phyloP scores from a whole-genome alignment of 1,284 basidiomycete genomes.

The Fomes fomentarius region DNA sequence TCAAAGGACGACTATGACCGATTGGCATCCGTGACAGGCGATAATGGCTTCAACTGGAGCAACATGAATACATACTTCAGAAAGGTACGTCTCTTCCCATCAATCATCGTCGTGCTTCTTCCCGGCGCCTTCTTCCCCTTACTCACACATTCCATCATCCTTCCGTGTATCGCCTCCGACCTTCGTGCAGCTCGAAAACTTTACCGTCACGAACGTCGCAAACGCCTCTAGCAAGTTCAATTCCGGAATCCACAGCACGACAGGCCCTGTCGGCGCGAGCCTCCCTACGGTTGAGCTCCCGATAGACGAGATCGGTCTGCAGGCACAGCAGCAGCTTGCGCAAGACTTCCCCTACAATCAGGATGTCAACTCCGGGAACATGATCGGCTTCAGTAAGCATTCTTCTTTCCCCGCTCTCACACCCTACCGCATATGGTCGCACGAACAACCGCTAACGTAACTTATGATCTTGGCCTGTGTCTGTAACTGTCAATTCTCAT shows the following conservation, averaged over 20 bases:
- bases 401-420: not conserved
- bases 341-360: slow-evolving; percentile 41
- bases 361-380: slow-evolving; percentile 42
- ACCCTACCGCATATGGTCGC: too few relatives aligned
- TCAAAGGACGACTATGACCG: slow-evolving; percentile 38
- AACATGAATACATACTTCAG: slow-evolving; percentile 25
- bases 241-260: slow-evolving; percentile 14
- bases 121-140: too few relatives aligned
- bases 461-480: too few relatives aligned
- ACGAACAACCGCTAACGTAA: too few relatives aligned
- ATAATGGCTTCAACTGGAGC: slow-evolving; percentile 36
- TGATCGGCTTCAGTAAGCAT: slow-evolving; percentile 40
- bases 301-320: slow-evolving; percentile 37
- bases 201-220: slow-evolving; percentile 12
- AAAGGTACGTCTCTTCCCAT: slow-evolving; percentile 19
- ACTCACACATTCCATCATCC: too few relatives aligned
- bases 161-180: too few relatives aligned
- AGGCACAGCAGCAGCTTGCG: slow-evolving; percentile 34
- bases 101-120: not conserved
- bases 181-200: slow-evolving; percentile 16
- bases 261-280: slow-evolving; percentile 37
- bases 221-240: slow-evolving; percentile 14
- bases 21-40: slow-evolving; percentile 33
- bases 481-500: not conserved
- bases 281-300: slow-evolving; percentile 35